These are phyloP conservation scores for Arabidopsis hybrid DNA, from an alignment of 441 rosid species.

Conservation along the genomic window DNA sequence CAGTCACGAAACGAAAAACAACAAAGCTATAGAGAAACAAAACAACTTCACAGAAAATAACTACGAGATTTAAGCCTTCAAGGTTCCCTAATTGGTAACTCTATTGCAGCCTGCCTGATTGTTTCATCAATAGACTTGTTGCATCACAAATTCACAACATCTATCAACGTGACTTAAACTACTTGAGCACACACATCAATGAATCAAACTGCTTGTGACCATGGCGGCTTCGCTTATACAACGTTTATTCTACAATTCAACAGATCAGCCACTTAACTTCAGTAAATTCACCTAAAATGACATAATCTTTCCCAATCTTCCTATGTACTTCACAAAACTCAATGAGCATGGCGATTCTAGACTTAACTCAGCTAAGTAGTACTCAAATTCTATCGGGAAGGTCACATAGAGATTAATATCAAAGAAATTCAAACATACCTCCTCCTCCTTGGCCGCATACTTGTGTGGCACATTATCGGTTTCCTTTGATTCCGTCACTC, in stretches of 20 bases:
- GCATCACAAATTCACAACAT: background rate
- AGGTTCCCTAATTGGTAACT: background rate
- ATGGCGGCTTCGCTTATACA: conserved; percentile 5
- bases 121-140: conserved; percentile 14
- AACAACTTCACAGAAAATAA: conserved; percentile 10
- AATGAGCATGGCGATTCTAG: background rate
- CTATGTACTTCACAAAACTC: conserved; percentile 1
- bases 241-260: background rate
- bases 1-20: background rate
- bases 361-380: background rate
- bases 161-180: conserved; percentile 1
- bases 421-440: conserved; percentile 43
- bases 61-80: background rate
- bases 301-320: conserved; percentile 1
- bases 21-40: background rate
- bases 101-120: background rate
- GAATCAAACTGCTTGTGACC: background rate
- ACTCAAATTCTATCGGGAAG: conserved; percentile 9
- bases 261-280: background rate
- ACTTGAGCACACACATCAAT: conserved; percentile 12
- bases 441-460: conserved; percentile 45
- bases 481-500: conserved; percentile 36
- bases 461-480: conserved; percentile 28
- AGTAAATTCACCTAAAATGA: conserved; percentile 29
- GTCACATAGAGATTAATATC: background rate